A percentile compares a stretch with the other conserved stretches of the same genome.
phyloP scores from a whole-genome alignment of 208 protist genomes.

The Wallacemonas sp. region DNA sequence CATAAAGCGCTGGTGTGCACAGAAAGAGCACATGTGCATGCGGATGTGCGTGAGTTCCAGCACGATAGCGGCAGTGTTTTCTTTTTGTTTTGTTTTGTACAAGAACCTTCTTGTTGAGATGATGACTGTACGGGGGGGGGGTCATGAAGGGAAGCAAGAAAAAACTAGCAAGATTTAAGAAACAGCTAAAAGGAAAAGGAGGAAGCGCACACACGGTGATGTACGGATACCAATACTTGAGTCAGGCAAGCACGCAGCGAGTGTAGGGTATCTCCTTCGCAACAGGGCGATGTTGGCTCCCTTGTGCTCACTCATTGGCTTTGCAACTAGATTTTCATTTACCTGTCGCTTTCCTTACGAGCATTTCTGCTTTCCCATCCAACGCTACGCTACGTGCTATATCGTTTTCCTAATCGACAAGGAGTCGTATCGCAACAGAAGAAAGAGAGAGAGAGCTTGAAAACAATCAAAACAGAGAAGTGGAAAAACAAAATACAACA shows the following conservation, averaged over 20 bases:
- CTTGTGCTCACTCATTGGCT: too few species aligned
- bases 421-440: background rate
- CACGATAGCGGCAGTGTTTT: too few species aligned
- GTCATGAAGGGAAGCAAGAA: background rate
- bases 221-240: too few species aligned
- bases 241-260: too few species aligned
- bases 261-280: too few species aligned
- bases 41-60: too few species aligned
- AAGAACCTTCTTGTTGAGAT: too few species aligned
- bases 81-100: too few species aligned
- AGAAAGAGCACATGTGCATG: too few species aligned
- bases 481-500: background rate
- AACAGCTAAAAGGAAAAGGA: constrained; percentile 1
- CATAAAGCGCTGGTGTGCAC: too few species aligned
- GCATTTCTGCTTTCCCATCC: background rate
- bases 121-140: background rate
- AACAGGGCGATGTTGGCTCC: too few species aligned
- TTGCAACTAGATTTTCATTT: background rate
- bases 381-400: constrained; percentile 9
- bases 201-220: background rate
- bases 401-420: constrained; percentile 12
- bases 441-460: too few species aligned
- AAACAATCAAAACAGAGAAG: constrained; percentile 16
- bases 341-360: background rate
- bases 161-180: background rate